A percentile compares a stretch with the other conserved stretches of the same genome.
phyloP scores from a whole-genome alignment of 2,329 filamentous ascomycete species.

The Epichloe bromicola region DNA sequence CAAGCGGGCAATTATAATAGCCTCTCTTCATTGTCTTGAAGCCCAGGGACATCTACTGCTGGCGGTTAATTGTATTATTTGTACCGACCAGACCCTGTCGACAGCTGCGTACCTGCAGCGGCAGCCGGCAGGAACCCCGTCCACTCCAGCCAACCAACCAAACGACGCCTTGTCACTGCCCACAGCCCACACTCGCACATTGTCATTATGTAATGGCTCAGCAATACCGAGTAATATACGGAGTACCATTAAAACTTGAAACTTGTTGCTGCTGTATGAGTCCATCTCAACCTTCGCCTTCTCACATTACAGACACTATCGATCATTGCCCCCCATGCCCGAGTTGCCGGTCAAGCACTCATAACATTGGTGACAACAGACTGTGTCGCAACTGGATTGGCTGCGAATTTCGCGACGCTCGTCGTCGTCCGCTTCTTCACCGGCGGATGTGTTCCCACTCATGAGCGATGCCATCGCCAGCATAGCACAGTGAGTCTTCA shows the following conservation, averaged over 20 bases:
- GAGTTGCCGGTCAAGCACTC: no score
- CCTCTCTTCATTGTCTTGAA: neutral
- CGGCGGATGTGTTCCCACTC: no score
- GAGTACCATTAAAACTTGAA: neutral
- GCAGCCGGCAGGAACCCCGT: neutral
- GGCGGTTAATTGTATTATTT: neutral
- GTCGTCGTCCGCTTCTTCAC: no score
- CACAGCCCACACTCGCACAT: neutral
- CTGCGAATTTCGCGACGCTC: no score
- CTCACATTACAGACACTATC: no score
- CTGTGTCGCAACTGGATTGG: no score
- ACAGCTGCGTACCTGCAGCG: conserved; percentile 1
- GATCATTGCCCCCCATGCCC: no score
- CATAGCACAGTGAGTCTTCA: no score
- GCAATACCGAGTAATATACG: no score
- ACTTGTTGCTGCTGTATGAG: neutral
- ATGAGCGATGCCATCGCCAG: no score
- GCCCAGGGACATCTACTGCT: neutral
- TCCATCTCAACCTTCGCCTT: no score
- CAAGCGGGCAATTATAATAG: neutral
- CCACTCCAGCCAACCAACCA: neutral
- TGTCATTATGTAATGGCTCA: neutral
- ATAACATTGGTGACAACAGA: no score
- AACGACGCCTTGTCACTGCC: neutral
- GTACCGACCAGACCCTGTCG: neutral